Base-by-base conservation (phyloP, 208 protist genomes). In the Wallacemonas rigidus region DNA sequence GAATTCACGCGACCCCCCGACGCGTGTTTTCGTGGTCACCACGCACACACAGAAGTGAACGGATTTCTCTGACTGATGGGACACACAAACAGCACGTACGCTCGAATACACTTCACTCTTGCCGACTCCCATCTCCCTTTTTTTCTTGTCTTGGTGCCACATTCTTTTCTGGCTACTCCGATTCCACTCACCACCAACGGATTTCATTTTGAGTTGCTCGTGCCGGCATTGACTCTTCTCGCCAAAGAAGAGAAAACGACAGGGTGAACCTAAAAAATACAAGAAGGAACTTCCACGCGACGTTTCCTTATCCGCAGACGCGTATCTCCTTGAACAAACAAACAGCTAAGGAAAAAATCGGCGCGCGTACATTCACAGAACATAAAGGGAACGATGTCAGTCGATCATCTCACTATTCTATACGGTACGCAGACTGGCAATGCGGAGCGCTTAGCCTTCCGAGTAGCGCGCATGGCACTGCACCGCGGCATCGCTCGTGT, bases 381-480 rank as follows among this genome's bases (percentile, higher is more conserved):
- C 7, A 15, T 26, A 26, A n/a, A 17, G n/a, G 26, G 26, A 3
- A 50, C 9, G 2, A 82, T 80, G 69, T 15, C 62, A 35, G 40
- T 48, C 43, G 47, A 74, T 73, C 43, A 68, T 70, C 53, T 96
- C 48, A 83, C 75, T 2, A 90, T 96, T 69, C 61, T 94, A 2
- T 96, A 94, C 74, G 92, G 92, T 6, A 91, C 92, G 4, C 89
- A 96, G 57, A 91, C 83, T 3, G 92, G 92, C 57, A 90, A 74
- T 51, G 87, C 92, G 2, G 89, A 96, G 77, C 76, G 80, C 3
- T 39, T 90, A 47, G 88, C 89, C 5, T 83, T 84, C 51, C 82
- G 77, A 6, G 60, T 96, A 1, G 77, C 76, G 26, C 86, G 89
- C 4, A 71, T 90, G 53, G 86, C 88, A 1, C 58, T 93, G 50